Evolutionary conservation across 2,329 filamentous ascomycete species (phyloP).

Genomic region (Penicillium sp.): DNA sequence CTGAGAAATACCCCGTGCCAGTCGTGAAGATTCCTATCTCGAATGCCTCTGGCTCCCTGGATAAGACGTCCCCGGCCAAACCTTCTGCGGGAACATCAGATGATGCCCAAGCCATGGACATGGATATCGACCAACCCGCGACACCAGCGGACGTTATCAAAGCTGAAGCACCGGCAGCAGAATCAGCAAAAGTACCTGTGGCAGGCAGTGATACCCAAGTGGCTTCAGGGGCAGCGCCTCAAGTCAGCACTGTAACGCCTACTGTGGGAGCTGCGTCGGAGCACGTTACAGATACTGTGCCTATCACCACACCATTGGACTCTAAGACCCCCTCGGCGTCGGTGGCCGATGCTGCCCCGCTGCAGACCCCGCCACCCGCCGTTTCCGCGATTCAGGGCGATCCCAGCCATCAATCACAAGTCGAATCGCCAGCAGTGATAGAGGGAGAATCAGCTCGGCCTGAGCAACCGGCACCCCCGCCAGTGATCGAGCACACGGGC

Average conservation of each 20-base stretch:
- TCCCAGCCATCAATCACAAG: slow-evolving; percentile 1
- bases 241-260: not conserved
- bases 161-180: not conserved
- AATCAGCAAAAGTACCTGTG: not conserved
- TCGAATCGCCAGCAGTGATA: slow-evolving; percentile 14
- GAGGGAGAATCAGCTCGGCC: slow-evolving; percentile 29
- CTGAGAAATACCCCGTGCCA: slow-evolving; percentile 6
- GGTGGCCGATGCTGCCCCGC: slow-evolving; percentile 9
- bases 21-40: slow-evolving; percentile 8
- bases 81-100: not conserved
- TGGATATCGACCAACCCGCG: slow-evolving; percentile 22
- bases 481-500: slow-evolving; percentile 55
- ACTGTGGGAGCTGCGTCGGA: not conserved
- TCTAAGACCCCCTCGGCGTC: slow-evolving; percentile 11
- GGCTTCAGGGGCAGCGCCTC: slow-evolving; percentile 2
- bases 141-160: slow-evolving; percentile 5
- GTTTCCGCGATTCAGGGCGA: slow-evolving; percentile 7
- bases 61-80: not conserved
- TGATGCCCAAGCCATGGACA: slow-evolving; percentile 20
- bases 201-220: slow-evolving; percentile 7
- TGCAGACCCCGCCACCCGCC: slow-evolving; percentile 15
- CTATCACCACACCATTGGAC: slow-evolving; percentile 8
- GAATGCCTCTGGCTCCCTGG: not conserved
- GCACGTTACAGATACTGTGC: slow-evolving; percentile 6
- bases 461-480: slow-evolving; percentile 34